A percentile compares a stretch with the other conserved stretches of the same genome.
phyloP scores from a whole-genome alignment of 2,329 filamentous ascomycete species.

The Ophiostoma sp. region DNA sequence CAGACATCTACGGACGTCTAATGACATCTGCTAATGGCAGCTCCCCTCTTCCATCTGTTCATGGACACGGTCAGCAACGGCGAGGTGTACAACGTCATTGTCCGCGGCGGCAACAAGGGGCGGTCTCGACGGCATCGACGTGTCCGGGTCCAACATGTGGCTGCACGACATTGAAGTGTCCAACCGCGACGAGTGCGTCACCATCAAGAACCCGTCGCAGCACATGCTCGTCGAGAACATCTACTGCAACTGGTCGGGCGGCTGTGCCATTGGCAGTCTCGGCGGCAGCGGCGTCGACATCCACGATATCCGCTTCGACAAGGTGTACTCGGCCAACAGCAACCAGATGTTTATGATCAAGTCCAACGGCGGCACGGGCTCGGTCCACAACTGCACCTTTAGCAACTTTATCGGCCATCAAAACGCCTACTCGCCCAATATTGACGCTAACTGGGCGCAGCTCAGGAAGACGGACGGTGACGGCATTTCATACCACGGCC shows the following conservation, averaged over 20 bases:
- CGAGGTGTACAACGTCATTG: constrained; percentile 50
- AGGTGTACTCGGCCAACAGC: constrained; percentile 53
- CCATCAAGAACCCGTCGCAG: constrained; percentile 41
- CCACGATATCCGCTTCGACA: constrained; percentile 49
- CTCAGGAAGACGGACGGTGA: constrained; percentile 35
- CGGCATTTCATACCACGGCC: constrained; percentile 49
- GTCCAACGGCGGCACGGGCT: constrained; percentile 52
- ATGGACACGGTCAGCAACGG: constrained; percentile 40
- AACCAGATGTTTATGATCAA: constrained; percentile 63
- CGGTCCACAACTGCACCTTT: constrained; percentile 36
- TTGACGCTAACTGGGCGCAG: constrained; percentile 48
- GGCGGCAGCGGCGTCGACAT: constrained; percentile 39
- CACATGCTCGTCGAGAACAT: constrained; percentile 56
- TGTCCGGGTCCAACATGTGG: constrained; percentile 51
- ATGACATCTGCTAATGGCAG: background rate
- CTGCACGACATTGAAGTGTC: constrained; percentile 57
- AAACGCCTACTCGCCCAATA: constrained; percentile 54
- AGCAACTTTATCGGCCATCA: constrained; percentile 56
- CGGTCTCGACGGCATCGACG: constrained; percentile 52
- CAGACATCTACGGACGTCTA: too few species aligned
- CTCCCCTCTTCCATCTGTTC: constrained; percentile 29
- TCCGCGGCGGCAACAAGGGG: constrained; percentile 46
- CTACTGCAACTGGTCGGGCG: constrained; percentile 57
- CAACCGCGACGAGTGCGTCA: constrained; percentile 53
- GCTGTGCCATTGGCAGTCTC: constrained; percentile 54